Base-by-base conservation (phyloP, 2,329 filamentous ascomycete species). In the Aureobasidium musti region DNA sequence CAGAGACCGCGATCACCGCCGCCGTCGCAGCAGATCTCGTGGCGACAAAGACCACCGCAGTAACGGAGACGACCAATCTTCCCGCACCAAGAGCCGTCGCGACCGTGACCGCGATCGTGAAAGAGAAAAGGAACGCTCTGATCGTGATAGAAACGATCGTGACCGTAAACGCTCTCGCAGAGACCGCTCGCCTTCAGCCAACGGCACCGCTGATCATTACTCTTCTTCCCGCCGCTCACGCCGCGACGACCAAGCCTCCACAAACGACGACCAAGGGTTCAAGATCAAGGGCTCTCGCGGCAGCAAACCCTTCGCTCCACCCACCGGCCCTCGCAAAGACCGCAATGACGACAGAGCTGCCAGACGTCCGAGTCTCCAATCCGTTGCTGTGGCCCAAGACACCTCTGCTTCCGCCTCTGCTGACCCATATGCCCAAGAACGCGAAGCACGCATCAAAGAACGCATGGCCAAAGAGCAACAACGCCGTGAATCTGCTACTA, bases 401-500 rank as follows among this genome's bases (percentile, higher is more conserved):
- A 54, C 67, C 26, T 60, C 68, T 5, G 19, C 70, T 11, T 54
- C 70, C 5, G 57, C 72, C 10, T 57, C 69, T 14, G 67, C 50
- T 17, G 75, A 77, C 54, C 74, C 74, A 0, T 76, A 77, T 50
- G 74, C 73, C 5, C 72, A 69, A 39, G 75, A 77, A 69, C 73
- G 75, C 39, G 74, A 72, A 63, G 68, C 60, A 23, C 70, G 70
- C 23, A 71, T 71, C 45, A 72, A 75, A 66, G 71, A 73, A 52
- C 82, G 89, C 30, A 79, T 90, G 61, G 80, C 89, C 14, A 89
- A 88, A 72, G 89, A 91, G 76, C 86, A 87, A 45, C 87, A 91
- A 76, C 83, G 76, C 82, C 86, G 52, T 81, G 84, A 50, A 74
- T 87, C 63, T 76, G 80, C 2, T 79, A 82, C 63, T 72, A 78